These are phyloP conservation scores for Suillus discolor DNA, from an alignment of 768 basidiomycete genomes.

Conservation along the genomic window DNA sequence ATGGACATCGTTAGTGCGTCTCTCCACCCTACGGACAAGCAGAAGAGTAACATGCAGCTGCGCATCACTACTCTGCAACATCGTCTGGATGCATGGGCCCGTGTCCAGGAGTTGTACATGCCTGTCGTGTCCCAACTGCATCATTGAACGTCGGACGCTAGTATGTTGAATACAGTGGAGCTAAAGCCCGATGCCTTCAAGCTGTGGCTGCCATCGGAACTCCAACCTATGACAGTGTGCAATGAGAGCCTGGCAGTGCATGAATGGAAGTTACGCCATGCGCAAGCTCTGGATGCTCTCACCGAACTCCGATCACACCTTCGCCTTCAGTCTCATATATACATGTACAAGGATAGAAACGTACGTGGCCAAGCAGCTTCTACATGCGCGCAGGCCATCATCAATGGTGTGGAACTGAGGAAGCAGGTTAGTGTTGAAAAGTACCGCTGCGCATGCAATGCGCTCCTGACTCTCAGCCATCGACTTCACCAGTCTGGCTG, in stretches of 20 bases:
- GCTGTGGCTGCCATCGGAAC: not conserved
- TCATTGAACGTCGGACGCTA: not conserved
- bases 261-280: conserved; percentile 11
- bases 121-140: not conserved
- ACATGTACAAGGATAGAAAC: conserved; percentile 18
- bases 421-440: conserved; percentile 1
- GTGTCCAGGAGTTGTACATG: not conserved
- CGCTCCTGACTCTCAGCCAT: no score
- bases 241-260: not conserved
- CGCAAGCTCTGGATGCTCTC: conserved; percentile 19
- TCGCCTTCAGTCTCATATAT: conserved; percentile 9
- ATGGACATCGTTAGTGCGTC: no score
- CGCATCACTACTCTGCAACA: not conserved
- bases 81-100: not conserved
- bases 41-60: not conserved
- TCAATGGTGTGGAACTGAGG: conserved; percentile 11
- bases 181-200: not conserved
- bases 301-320: conserved; percentile 4
- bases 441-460: not conserved
- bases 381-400: conserved; percentile 7
- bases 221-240: not conserved
- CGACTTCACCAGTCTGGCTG: no score
- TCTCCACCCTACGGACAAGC: not conserved
- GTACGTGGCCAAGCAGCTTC: conserved; percentile 12
- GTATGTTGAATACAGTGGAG: not conserved